A percentile compares a stretch with the other conserved stretches of the same genome.
phyloP scores from a whole-genome alignment of 345 rosid species.

The Ailanthus altissimus region DNA sequence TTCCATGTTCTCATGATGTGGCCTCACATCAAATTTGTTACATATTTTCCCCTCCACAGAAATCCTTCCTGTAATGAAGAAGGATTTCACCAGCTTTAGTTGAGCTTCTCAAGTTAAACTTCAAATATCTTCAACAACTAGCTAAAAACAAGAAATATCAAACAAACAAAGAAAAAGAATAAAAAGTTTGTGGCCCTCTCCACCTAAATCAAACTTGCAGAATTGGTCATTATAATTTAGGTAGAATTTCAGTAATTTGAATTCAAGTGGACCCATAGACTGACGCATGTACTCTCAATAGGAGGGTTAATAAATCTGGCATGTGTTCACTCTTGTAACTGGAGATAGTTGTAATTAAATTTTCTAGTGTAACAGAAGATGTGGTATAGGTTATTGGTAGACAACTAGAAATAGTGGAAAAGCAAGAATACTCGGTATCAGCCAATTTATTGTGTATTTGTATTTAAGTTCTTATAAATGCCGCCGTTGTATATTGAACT shows the following conservation, averaged over 20 bases:
- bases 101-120: slow-evolving; percentile 7
- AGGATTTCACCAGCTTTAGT: slow-evolving; percentile 2
- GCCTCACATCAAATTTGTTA: slow-evolving; percentile 88
- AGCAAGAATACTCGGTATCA: not conserved
- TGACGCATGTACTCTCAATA: not conserved
- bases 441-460: not conserved
- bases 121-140: not conserved
- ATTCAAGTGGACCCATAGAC: not conserved
- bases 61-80: slow-evolving; percentile 48
- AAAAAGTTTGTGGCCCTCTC: not conserved
- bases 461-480: not conserved
- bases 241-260: not conserved
- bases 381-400: not conserved
- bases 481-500: not conserved
- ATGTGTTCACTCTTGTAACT: not conserved
- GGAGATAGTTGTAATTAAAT: not conserved
- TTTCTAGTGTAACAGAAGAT: not conserved
- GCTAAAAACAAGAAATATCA: not conserved
- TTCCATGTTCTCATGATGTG: slow-evolving; percentile 66
- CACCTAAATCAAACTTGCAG: not conserved
- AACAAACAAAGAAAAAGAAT: not conserved
- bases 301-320: not conserved
- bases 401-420: not conserved
- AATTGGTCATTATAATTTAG: not conserved
- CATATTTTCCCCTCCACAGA: slow-evolving; percentile 75